Conservation (phyloP, 2,329 filamentous ascomycete species). For the Fusarium setosum region DNA sequence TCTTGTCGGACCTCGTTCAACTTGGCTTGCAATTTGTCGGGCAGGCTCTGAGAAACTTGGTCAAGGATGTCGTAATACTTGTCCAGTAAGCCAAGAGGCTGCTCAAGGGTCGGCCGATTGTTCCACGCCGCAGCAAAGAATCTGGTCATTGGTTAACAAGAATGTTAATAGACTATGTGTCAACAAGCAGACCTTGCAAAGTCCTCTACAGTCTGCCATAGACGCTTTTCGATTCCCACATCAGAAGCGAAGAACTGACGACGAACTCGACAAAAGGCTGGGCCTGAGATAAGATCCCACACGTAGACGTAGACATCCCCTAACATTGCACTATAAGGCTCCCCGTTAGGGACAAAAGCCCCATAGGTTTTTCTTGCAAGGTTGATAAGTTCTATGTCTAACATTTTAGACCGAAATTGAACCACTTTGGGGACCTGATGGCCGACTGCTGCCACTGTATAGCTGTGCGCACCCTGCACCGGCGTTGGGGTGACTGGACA, state of each 20-base stretch:
- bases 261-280: conserved; percentile 22
- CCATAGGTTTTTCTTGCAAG: conserved; percentile 19
- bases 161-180: background rate
- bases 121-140: conserved; percentile 35
- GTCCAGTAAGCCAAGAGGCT: conserved; percentile 10
- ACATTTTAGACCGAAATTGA: conserved; percentile 28
- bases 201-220: conserved; percentile 15
- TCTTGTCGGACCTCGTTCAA: conserved; percentile 16
- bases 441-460: conserved; percentile 23
- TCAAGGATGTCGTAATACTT: conserved; percentile 21
- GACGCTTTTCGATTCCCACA: conserved; percentile 9
- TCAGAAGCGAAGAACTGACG: conserved; percentile 4
- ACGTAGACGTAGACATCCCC: conserved; percentile 22
- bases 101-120: conserved; percentile 1
- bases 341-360: conserved; percentile 21
- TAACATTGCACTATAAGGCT: conserved; percentile 2
- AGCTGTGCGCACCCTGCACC: conserved; percentile 34
- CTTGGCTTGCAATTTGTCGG: conserved; percentile 14
- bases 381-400: conserved; percentile 19
- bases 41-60: conserved; percentile 20
- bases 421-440: conserved; percentile 14
- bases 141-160: background rate
- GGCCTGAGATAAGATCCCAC: conserved; percentile 22
- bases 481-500: conserved; percentile 23
- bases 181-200: conserved; percentile 24